Base-by-base conservation (phyloP, 805 yeast species). In the Metschnikowia cubensis region DNA sequence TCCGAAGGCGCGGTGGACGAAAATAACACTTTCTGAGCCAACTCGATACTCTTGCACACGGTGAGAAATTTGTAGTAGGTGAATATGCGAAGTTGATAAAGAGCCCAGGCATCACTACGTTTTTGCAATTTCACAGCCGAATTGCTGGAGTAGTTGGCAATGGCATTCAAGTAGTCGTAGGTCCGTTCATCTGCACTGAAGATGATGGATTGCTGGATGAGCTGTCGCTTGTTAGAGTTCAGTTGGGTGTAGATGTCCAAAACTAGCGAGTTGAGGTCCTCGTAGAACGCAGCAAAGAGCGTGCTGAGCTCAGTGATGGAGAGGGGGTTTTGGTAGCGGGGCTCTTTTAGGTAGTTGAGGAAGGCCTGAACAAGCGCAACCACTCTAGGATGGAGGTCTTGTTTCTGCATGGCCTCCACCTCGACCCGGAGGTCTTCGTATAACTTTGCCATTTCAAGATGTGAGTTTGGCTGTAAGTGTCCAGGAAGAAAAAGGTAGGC, bases 81-180 rank as follows among this genome's bases (percentile, higher is more conserved):
- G 60, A 73, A 73, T 3, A 73, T 65, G 13, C 77, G 58, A 39
- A 73, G 61, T 53, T 73, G 77, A 43, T 59, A 54, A n/a, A 65
- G 49, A 8, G 77, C 77, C 25, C 63, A 62, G 2, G 61, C 56
- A 54, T 73, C 77, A 11, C 67, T 51, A 36, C 77, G 59, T 49
- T 66, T 69, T 22, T 66, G 64, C 25, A 72, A 57, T 53, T 70
- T 70, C 21, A 69, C 64, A 3, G 74, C 65, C 6, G 69, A 62
- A 8, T 35, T 43, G 6, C 70, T 49, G 32, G 70, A 65, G 55
- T 71, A 72, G 54, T 69, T 70, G 34, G 76, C 69, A 15, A 73
- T 73, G 32, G 77, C 76, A 36, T 70, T 57, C 46, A 73, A 56
- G 54, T 73, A 73, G 54, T 73, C 77, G 53, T 65, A 73, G 2